Base-by-base conservation (phyloP, 2,329 filamentous ascomycete genomes). In the Chaetomiaceae sp. region DNA sequence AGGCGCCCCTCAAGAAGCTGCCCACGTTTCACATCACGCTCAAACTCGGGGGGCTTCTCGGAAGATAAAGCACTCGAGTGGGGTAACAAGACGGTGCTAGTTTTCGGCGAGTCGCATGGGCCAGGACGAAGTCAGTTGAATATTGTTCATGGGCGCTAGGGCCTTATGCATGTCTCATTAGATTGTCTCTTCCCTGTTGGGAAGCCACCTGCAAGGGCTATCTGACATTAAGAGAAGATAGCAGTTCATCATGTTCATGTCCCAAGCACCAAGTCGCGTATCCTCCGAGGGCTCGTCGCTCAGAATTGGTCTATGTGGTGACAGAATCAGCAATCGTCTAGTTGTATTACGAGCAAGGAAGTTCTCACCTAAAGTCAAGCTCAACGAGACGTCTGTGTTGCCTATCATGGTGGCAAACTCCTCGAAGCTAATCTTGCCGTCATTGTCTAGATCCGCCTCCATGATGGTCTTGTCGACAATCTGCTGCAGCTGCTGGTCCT, bases 401-500 rank as follows among this genome's bases (percentile, higher is more conserved):
- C 96, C 92, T 47, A 99, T 94, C 92, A 99, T 97, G 76, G 94
- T 90, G 57, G 85, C 92, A 69, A 99, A 99, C 79, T 99, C 94
- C 73, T 97, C 90, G 66, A 99, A 99, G 77, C 90, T 96, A 71
- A 99, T 97, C 80, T 95, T 95, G 66, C 94, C 94, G 71, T 99
- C 94, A 57, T 85, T 85, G 73, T 99, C 94, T 63, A 91, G 80
- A 72, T 99, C 94, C 44, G 94, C 94, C 76, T 99, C 94, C 94
- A 97, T 97, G 70, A 99, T 97, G 55, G 94, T 99, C 84, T 99
- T 99, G 77, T 99, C 94, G 63, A 99, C 94, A 69, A 99, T 99
- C 82, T 92, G 94, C 76, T 99, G 94, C 69, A 99, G 75, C 75
- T 99, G 94, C 74, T 96, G 90, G 71, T 99, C 94, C 80, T 99